Conservation (phyloP, 768 basidiomycete species). For the Crassisporium funariophilum region DNA sequence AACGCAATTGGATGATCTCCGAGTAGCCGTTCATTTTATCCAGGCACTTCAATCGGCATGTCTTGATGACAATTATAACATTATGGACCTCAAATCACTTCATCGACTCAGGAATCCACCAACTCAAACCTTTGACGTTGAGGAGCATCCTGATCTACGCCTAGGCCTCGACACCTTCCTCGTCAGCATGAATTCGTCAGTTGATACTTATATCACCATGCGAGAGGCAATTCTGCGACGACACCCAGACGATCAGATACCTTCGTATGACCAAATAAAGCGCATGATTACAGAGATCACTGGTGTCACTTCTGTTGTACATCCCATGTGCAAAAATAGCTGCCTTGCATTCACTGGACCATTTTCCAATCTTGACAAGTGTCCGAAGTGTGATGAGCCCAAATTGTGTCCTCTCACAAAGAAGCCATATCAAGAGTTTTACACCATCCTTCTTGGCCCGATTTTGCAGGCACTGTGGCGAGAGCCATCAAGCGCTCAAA, state of each 20-base stretch:
- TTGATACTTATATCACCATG: constrained; percentile 23
- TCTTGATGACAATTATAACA: too few species aligned
- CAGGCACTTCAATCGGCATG: too few species aligned
- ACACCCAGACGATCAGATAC: constrained; percentile 16
- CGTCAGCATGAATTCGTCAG: constrained; percentile 23
- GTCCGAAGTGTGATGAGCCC: constrained; percentile 12
- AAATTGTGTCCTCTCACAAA: constrained; percentile 12
- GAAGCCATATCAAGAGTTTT: constrained; percentile 16
- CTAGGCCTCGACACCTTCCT: too few species aligned
- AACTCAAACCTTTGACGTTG: too few species aligned
- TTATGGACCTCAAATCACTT: too few species aligned
- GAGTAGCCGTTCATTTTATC: too few species aligned
- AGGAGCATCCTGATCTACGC: too few species aligned
- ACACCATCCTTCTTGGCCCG: constrained; percentile 22
- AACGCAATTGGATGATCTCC: too few species aligned
- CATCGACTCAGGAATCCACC: constrained; percentile 22
- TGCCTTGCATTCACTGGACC: constrained; percentile 42
- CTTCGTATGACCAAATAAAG: constrained; percentile 17
- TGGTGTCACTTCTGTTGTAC: constrained; percentile 29
- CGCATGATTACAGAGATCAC: constrained; percentile 21
- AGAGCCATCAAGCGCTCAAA: constrained; percentile 7
- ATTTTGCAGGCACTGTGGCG: constrained; percentile 25
- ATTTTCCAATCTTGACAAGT: constrained; percentile 13
- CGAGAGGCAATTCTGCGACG: constrained; percentile 18
- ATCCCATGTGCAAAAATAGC: constrained; percentile 42